Percentiles rank a stretch among this genome's conserved stretches.
Conservation (phyloP, 768 basidiomycete genomes). For the Boletus bicolor region DNA sequence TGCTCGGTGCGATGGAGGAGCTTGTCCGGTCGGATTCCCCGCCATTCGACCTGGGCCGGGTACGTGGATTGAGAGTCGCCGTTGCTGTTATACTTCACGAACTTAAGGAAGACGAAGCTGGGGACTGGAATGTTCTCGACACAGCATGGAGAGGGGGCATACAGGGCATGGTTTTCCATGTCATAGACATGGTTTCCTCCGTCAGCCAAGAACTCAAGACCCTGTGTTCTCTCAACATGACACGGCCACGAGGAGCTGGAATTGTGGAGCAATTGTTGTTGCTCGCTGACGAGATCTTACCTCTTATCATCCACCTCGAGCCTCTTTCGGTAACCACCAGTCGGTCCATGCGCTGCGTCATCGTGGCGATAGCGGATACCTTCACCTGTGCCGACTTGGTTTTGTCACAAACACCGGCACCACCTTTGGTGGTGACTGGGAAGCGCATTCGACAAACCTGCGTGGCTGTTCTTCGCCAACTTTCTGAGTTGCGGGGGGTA, state of each 20-base stretch:
- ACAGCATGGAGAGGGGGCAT: conserved; percentile 58
- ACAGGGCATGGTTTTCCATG: conserved; percentile 54
- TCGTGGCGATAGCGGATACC: conserved; percentile 47
- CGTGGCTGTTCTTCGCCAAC: conserved; percentile 43
- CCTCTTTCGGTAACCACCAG: conserved; percentile 48
- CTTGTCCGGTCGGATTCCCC: conserved; percentile 31
- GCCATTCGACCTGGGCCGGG: conserved; percentile 43
- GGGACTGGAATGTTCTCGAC: conserved; percentile 54
- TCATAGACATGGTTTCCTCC: conserved; percentile 49
- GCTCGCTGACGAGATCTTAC: conserved; percentile 51
- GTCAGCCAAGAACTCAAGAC: conserved; percentile 51
- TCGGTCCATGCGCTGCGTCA: conserved; percentile 45
- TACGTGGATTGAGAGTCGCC: conserved; percentile 63
- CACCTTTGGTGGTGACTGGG: conserved; percentile 21
- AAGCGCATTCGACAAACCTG: conserved; percentile 49
- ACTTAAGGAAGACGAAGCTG: conserved; percentile 46
- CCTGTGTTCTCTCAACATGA: conserved; percentile 45
- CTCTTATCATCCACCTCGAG: conserved; percentile 47
- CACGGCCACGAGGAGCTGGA: conserved; percentile 35
- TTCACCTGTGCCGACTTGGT: conserved; percentile 53
- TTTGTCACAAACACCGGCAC: conserved; percentile 38
- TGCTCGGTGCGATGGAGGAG: conserved; percentile 61
- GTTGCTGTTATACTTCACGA: conserved; percentile 54
- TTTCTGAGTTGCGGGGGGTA: conserved; percentile 34
- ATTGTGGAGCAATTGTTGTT: conserved; percentile 55